Percentiles rank a stretch among this genome's conserved stretches.
These are phyloP conservation scores for Rugonectria rugulosa DNA, from an alignment of 2,329 filamentous ascomycete species.

Conservation along the genomic window DNA sequence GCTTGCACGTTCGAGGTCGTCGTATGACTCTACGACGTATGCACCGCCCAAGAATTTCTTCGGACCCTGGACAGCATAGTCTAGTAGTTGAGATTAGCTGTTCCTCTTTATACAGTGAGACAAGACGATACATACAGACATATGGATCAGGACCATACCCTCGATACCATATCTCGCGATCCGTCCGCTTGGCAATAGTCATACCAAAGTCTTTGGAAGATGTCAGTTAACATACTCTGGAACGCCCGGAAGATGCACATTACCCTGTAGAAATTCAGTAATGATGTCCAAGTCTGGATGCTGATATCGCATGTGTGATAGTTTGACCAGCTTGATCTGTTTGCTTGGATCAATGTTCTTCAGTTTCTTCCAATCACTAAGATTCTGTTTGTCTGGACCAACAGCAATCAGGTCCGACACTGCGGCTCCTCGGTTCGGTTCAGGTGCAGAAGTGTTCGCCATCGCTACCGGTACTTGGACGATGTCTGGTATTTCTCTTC, in stretches of 20 bases:
- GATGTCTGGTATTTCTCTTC: neutral
- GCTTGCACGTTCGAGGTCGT: neutral
- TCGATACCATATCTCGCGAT: neutral
- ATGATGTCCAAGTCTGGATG: conserved; percentile 22
- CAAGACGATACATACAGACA: neutral
- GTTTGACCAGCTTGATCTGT: conserved; percentile 15
- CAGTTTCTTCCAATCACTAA: conserved; percentile 7
- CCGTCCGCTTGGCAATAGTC: conserved; percentile 5
- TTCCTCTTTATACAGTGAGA: neutral
- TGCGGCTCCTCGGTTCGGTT: conserved; percentile 7
- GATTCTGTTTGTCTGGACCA: neutral
- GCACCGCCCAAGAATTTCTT: conserved; percentile 12
- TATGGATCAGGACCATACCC: conserved; percentile 11
- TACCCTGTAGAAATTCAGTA: conserved; percentile 9
- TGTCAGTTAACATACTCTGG: neutral
- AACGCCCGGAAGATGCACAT: neutral
- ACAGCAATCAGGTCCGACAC: conserved; percentile 11
- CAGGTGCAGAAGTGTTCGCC: neutral
- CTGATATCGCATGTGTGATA: conserved; percentile 24
- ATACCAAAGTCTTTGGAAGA: conserved; percentile 25
- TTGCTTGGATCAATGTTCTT: conserved; percentile 7
- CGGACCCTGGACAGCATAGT: conserved; percentile 3
- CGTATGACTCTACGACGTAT: conserved; percentile 8
- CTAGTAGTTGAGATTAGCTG: neutral
- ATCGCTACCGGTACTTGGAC: neutral